Evolutionary conservation across 495 filamentous ascomycete species (phyloP), one percentile per base, ranked within the genome.

Genomic region (Pseudotulostoma volvatum): DNA sequence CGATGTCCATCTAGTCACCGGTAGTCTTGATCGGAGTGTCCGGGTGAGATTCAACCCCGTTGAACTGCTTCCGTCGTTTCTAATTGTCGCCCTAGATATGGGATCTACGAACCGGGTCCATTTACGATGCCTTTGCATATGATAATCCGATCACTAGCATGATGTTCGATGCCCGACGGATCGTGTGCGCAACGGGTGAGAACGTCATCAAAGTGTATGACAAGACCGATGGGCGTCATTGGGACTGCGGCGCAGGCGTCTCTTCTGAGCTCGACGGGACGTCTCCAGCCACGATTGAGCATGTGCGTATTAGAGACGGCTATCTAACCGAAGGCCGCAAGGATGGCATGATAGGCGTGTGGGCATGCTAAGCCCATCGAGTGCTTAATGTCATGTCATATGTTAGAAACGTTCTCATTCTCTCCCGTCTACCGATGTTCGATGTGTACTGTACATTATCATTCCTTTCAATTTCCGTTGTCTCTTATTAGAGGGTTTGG

Each of bases 141-240:
- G 85, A 95, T 52, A 69, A 84, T 50, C 79, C 88, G 0, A 72
- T 99, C 44, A 93, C 84, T 17, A 86, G 80, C 65, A 96, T 96
- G 90, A 90, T 90, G 77, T 99, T 99, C 50, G 90, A 99, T 56
- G 66, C 69, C 9, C 77, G 87, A 18, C 76, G 90, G 31, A 99
- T 99, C 44, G 86, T 88, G 5, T 74, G 84, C 33, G 87, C 90
- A 2, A 85, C 84, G 0, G 81, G 86, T 34, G 88, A 96, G 55
- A 77, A 79, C 47, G 84, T 95, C 18, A 84, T 85, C 44, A 99
- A 99, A 60, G 79, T 96, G 34, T 96, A 96, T 57, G 90, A 99
- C 60, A 96, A 96, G 70, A 78, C 81, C 3, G 90, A 99, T 48
- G 86, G 84, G 8, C 63, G 81, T 41, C 92, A 95, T 55, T 96